A percentile compares a stretch with the other conserved stretches of the same genome.
Conservation (phyloP, 768 basidiomycete genomes). For the Tephrocybe sp. region DNA sequence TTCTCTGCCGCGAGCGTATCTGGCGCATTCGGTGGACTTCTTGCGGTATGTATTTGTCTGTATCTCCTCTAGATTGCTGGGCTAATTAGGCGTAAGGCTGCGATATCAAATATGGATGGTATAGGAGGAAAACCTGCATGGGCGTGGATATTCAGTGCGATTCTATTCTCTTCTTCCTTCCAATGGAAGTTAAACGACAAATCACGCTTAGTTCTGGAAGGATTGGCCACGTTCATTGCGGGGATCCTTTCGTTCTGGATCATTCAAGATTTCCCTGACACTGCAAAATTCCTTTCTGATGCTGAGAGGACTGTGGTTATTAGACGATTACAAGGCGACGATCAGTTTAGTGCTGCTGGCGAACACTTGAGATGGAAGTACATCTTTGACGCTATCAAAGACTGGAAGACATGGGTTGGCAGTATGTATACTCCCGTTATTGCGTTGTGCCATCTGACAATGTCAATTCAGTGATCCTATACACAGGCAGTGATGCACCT, state of each 20-base stretch:
- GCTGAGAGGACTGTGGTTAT: conserved; percentile 66
- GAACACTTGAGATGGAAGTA: conserved; percentile 58
- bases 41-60: conserved; percentile 46
- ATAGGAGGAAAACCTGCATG: conserved; percentile 62
- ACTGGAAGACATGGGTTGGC: conserved; percentile 73
- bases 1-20: conserved; percentile 78
- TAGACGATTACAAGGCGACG: conserved; percentile 60
- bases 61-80: conserved; percentile 18
- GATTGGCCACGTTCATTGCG: conserved; percentile 64
- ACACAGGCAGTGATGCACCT: conserved; percentile 57
- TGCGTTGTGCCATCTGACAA: neutral
- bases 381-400: conserved; percentile 54
- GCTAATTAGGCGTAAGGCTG: conserved; percentile 34
- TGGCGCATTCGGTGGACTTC: conserved; percentile 78
- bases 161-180: neutral
- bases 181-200: neutral
- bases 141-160: conserved; percentile 70
- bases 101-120: conserved; percentile 71
- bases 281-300: conserved; percentile 73
- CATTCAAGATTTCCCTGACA: conserved; percentile 82
- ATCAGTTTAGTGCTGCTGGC: conserved; percentile 72
- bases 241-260: conserved; percentile 69
- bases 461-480: conserved; percentile 45
- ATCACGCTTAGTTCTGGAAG: conserved; percentile 50
- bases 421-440: conserved; percentile 28